phyloP scores from a whole-genome alignment of 2,329 filamentous ascomycete species.

The Xylaria arbuscula region DNA sequence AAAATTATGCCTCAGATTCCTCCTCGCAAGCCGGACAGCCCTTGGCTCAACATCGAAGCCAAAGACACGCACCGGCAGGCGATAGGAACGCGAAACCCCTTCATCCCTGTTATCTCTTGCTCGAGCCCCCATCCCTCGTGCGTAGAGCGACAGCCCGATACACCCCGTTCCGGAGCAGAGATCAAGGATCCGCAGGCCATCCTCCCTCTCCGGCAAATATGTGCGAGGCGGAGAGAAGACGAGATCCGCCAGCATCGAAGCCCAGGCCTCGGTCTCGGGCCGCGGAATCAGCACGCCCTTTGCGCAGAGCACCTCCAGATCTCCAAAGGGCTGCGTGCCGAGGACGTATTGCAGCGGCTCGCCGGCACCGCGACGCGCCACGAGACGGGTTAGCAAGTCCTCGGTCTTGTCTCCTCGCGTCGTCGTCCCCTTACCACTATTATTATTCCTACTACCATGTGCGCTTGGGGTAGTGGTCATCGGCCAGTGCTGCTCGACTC shows the following conservation, averaged over 20 bases:
- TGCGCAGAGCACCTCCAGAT: constrained; percentile 79
- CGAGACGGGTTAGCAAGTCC: constrained; percentile 55
- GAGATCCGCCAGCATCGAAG: constrained; percentile 61
- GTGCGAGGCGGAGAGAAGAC: constrained; percentile 43
- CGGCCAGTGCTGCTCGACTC: too few species aligned
- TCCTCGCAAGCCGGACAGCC: constrained; percentile 72
- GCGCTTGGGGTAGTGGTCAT: too few species aligned
- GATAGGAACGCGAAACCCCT: constrained; percentile 51
- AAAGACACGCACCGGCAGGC: constrained; percentile 52
- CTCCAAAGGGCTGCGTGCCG: constrained; percentile 87
- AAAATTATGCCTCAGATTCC: constrained; percentile 70
- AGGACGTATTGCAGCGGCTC: constrained; percentile 90
- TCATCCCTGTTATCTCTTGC: not conserved
- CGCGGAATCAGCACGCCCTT: constrained; percentile 88
- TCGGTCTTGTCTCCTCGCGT: not conserved
- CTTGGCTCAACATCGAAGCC: constrained; percentile 78
- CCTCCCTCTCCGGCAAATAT: not conserved
- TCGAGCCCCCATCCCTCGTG: constrained; percentile 43
- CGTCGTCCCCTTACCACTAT: not conserved
- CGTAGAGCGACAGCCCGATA: constrained; percentile 81
- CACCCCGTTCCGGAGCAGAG: constrained; percentile 93
- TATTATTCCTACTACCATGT: not conserved
- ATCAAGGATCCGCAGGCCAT: constrained; percentile 74
- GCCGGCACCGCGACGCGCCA: constrained; percentile 65
- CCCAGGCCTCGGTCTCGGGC: constrained; percentile 78